A percentile compares a stretch with the other conserved stretches of the same genome.
phyloP scores from a whole-genome alignment of 495 filamentous ascomycete genomes.

The Tuber melanosporum region DNA sequence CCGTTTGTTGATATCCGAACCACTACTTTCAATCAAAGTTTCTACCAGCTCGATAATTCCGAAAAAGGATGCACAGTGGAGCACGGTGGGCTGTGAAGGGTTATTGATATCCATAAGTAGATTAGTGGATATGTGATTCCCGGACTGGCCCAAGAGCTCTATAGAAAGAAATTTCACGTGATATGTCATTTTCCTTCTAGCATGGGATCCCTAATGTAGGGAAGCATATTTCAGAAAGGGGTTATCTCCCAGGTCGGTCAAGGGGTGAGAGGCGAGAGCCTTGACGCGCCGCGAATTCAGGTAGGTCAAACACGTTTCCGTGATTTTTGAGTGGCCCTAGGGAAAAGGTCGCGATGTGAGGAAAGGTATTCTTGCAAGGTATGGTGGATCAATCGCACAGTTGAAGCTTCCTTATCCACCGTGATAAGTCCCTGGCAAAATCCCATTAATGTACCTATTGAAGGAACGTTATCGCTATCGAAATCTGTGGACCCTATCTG shows the following conservation, averaged over 20 bases:
- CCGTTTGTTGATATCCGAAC: neutral
- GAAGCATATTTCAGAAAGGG: neutral
- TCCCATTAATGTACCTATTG: neutral
- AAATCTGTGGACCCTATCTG: too few relatives aligned
- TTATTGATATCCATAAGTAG: neutral
- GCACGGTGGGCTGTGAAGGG: neutral
- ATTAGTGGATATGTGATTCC: neutral
- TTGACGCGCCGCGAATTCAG: neutral
- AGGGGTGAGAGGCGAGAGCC: neutral
- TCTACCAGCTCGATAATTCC: neutral
- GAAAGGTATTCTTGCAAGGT: neutral
- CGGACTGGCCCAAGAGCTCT: neutral
- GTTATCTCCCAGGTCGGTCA: neutral
- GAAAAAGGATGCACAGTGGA: neutral
- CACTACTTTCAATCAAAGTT: neutral
- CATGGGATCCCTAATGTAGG: neutral
- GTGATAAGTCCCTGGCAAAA: conserved; percentile 6
- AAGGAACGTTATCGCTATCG: neutral
- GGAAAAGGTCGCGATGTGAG: neutral
- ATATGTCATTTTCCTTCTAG: neutral
- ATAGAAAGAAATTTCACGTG: neutral
- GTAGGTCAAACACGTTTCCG: neutral
- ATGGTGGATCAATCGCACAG: neutral
- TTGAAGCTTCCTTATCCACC: conserved; percentile 11
- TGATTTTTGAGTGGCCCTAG: neutral